Evolutionary conservation across 331 rosid species (phyloP).

Genomic region (Quercus phellos): DNA sequence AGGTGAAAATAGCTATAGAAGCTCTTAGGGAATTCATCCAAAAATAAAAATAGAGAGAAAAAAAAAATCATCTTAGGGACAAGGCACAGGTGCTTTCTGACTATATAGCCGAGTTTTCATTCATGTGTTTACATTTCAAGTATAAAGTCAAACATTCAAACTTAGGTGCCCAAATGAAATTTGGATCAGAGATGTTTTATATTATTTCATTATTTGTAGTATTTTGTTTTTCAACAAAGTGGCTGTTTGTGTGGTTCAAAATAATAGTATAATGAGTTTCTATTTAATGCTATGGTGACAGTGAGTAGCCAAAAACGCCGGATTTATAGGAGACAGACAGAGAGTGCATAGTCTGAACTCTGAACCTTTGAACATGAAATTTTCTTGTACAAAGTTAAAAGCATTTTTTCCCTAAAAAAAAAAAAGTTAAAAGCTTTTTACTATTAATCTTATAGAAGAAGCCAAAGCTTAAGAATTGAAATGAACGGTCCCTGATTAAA

Average conservation of each 20-base stretch:
- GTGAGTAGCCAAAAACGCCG: conserved; percentile 35
- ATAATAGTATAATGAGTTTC: not conserved
- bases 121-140: not conserved
- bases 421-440: not conserved
- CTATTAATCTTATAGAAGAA: conserved; percentile 36
- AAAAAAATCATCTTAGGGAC: not conserved
- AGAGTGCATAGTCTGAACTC: conserved; percentile 18
- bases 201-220: not conserved
- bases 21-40: no score
- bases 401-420: not conserved
- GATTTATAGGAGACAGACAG: conserved; percentile 33
- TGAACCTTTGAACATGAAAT: conserved; percentile 19
- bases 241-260: not conserved
- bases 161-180: not conserved
- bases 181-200: not conserved
- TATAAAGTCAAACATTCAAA: conserved; percentile 7
- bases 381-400: no score
- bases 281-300: not conserved
- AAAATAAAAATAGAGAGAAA: no score
- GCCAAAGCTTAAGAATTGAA: conserved; percentile 25
- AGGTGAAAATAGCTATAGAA: no score
- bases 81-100: not conserved
- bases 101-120: conserved; percentile 18
- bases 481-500: not conserved
- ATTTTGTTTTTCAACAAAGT: not conserved